Base-by-base conservation (phyloP, 495 filamentous ascomycete genomes). In the Elaphomyces granulatus region DNA sequence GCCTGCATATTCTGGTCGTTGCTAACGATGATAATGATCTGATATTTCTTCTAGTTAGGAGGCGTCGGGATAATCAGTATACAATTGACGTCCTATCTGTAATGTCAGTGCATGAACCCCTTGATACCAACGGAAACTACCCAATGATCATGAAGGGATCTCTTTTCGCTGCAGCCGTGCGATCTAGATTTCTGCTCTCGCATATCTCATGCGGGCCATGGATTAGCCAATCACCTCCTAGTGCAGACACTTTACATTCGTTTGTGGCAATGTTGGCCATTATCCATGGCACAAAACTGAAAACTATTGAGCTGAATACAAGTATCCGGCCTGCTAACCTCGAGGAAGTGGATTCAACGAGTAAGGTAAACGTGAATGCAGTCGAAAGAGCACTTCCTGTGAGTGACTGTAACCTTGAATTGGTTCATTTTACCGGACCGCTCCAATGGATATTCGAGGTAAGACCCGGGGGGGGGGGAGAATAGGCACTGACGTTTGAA, bases 21-120 rank as follows among this genome's bases (percentile, higher is more conserved):
- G 45, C 57, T 1, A 67, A 61, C 43, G 65, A 68, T 49, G 45
- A 50, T n/a, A 66, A 66, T 41, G 59, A 69, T 41, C 38, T 63
- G 19, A 48, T 56, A 34, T 28, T 65, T 4, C 37, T 69, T 16
- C 50, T 43, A 1, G 38, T 55, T 2, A 44, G 32, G 26, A 38
- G 49, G 18, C 33, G 32, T 42, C 38, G 18, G 12, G 19, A 4
- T 23, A 21, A 16, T 18, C 36, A 12, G 7, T 56, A 56, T 41
- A 19, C 41, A 7, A 34, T 56, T 2, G 44, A 59, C 1, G 50
- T 63, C 12, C 16, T 65, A 14, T 43, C 51, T 16, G 18, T 45
- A 16, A 45, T 47, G n/a, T 34, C 50, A 15, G n/a, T n/a, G n/a
- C n/a, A n/a, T n/a, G n/a, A n/a, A n/a, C 16, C 62, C 1, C 8